These are phyloP conservation scores for Pythium dissotocum DNA, from an alignment of 352 stramenopile species.

Conservation along the genomic window DNA sequence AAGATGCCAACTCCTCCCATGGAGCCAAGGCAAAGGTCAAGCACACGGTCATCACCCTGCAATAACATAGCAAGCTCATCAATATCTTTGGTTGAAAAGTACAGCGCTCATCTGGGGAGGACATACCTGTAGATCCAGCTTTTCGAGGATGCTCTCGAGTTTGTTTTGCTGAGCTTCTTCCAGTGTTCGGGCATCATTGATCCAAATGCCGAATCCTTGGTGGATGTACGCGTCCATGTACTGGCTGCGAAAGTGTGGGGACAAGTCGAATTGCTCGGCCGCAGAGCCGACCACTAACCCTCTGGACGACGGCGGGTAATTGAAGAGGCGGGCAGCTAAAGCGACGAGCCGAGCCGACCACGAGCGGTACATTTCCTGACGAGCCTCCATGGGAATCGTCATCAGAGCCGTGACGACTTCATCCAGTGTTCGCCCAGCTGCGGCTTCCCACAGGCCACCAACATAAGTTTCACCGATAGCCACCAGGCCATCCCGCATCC, in stretches of 20 bases:
- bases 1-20: constrained; percentile 82
- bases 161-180: constrained; percentile 74
- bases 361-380: constrained; percentile 85
- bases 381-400: constrained; percentile 78
- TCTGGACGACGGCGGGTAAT: constrained; percentile 70
- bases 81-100: not conserved
- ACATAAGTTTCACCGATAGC: constrained; percentile 85
- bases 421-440: constrained; percentile 56
- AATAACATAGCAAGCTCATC: not conserved
- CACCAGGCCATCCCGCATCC: constrained; percentile 84
- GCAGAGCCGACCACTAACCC: constrained; percentile 67
- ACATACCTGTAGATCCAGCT: constrained; percentile 60
- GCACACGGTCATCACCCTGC: constrained; percentile 57
- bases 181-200: constrained; percentile 42
- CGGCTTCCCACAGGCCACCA: constrained; percentile 66
- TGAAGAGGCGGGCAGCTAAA: constrained; percentile 72
- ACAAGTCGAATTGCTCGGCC: constrained; percentile 77
- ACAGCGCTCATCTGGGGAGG: not conserved
- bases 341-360: constrained; percentile 80
- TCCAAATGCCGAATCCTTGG: constrained; percentile 78
- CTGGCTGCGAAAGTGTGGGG: constrained; percentile 56
- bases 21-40: constrained; percentile 83
- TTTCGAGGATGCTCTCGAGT: constrained; percentile 58
- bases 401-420: constrained; percentile 74
- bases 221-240: constrained; percentile 84